Evolutionary conservation across 2,329 filamentous ascomycete genomes (phyloP).

Genomic region (Stenocarpella maydis): DNA sequence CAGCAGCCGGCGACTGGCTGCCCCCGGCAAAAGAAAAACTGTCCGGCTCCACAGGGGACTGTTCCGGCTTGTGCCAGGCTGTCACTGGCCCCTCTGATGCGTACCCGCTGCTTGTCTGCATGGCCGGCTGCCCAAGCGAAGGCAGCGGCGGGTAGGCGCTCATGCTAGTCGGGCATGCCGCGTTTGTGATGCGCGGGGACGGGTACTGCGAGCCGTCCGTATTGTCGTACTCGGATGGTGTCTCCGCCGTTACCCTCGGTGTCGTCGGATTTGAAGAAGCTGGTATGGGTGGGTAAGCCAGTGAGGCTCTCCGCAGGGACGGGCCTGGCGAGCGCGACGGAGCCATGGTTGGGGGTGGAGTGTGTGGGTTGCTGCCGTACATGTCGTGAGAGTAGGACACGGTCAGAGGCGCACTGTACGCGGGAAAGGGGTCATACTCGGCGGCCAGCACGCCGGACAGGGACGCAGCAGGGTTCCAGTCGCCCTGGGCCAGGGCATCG

Average conservation of each 20-base stretch:
- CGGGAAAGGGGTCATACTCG: constrained; percentile 61
- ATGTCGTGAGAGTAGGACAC: constrained; percentile 50
- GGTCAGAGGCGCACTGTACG: constrained; percentile 53
- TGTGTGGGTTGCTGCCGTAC: constrained; percentile 48
- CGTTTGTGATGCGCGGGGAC: constrained; percentile 49
- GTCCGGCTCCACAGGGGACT: constrained; percentile 46
- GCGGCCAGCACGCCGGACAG: constrained; percentile 56
- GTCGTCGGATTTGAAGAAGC: constrained; percentile 39
- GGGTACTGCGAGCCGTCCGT: constrained; percentile 52
- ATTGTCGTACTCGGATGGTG: constrained; percentile 46
- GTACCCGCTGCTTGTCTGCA: constrained; percentile 47
- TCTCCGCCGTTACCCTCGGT: constrained; percentile 52
- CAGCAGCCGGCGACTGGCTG: constrained; percentile 38
- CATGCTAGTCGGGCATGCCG: constrained; percentile 43
- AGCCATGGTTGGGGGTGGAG: constrained; percentile 38
- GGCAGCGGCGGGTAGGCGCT: constrained; percentile 38
- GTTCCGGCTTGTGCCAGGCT: constrained; percentile 51
- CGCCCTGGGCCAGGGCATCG: constrained; percentile 51
- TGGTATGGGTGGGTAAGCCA: constrained; percentile 43
- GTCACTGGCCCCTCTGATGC: constrained; percentile 48
- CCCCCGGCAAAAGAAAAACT: constrained; percentile 34
- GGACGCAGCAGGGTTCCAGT: constrained; percentile 52
- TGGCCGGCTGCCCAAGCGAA: constrained; percentile 9
- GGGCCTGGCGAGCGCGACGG: constrained; percentile 43
- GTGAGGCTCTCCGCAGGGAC: constrained; percentile 41